These are phyloP conservation scores for Ceratocystis lukuohia DNA, from an alignment of 2,329 filamentous ascomycete genomes.

Conservation along the genomic window DNA sequence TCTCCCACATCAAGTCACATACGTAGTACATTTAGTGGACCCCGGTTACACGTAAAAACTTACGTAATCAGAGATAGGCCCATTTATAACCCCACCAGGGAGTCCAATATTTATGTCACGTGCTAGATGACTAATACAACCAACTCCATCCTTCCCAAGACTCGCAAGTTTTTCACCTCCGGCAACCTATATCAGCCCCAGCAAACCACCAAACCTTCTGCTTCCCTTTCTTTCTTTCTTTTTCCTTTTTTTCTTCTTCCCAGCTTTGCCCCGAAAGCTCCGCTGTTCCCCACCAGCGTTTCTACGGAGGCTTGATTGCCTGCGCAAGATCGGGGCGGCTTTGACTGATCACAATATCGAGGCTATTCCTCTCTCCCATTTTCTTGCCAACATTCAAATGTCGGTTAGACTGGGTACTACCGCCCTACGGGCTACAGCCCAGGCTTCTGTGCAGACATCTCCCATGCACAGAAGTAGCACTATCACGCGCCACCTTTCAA, in stretches of 20 bases:
- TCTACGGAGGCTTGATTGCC: background rate
- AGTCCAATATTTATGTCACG: background rate
- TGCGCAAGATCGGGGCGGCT: no score
- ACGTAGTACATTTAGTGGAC: background rate
- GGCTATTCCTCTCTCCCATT: background rate
- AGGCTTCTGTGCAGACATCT: background rate
- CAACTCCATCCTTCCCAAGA: constrained; percentile 14
- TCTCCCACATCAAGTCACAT: background rate
- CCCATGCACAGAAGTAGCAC: background rate
- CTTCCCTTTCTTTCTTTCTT: background rate
- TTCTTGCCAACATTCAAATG: background rate
- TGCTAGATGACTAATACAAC: constrained; percentile 10
- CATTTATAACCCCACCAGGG: no score
- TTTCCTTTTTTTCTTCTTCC: constrained; percentile 12
- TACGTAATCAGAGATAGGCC: background rate
- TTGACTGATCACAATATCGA: background rate
- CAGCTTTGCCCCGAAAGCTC: constrained; percentile 21
- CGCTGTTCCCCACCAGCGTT: constrained; percentile 14
- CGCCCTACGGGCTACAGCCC: background rate
- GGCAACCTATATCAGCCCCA: constrained; percentile 11
- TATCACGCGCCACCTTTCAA: background rate
- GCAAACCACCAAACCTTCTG: background rate
- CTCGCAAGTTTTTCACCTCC: constrained; percentile 15
- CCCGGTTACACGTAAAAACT: background rate
- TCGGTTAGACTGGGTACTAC: background rate